phyloP scores from a whole-genome alignment of 306 rosid species.

The Acacia crassicarpa region DNA sequence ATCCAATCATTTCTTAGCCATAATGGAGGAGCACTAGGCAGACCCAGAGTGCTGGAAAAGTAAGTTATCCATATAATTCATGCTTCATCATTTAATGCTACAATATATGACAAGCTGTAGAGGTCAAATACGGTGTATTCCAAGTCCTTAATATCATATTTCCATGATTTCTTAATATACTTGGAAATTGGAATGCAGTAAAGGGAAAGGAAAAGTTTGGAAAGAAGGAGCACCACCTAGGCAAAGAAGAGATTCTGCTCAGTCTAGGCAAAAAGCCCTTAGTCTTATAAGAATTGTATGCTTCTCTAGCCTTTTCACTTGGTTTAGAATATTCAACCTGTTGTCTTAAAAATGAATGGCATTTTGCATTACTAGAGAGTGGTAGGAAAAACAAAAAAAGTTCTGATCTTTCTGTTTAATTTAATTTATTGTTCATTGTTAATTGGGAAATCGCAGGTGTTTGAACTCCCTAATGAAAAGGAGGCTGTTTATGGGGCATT shows the following conservation, averaged over 20 bases:
- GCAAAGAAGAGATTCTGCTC: constrained; percentile 75
- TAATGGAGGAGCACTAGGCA: constrained; percentile 24
- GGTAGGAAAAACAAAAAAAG: not conserved
- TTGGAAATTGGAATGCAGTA: constrained; percentile 53
- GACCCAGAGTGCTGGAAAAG: constrained; percentile 51
- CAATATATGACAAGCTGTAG: not conserved
- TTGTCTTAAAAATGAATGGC: not conserved
- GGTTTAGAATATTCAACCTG: constrained; percentile 3
- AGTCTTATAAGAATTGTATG: constrained; percentile 74
- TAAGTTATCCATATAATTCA: constrained; percentile 31
- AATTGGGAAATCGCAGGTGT: constrained; percentile 52
- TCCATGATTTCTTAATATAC: not conserved
- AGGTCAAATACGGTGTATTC: not conserved
- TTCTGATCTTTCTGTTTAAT: not conserved
- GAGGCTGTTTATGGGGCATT: constrained; percentile 86
- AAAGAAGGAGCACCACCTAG: constrained; percentile 72
- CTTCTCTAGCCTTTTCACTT: constrained; percentile 10
- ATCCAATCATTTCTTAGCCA: constrained; percentile 37
- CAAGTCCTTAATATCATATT: not conserved
- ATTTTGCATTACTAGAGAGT: not conserved
- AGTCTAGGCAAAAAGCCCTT: constrained; percentile 87
- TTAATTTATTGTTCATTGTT: constrained; percentile 17
- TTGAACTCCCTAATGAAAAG: constrained; percentile 76
- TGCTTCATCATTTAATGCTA: constrained; percentile 8
- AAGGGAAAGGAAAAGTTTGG: constrained; percentile 43